These are phyloP conservation scores for Penicillium egyptiacum DNA, from an alignment of 495 filamentous ascomycete genomes.

Conservation along the genomic window DNA sequence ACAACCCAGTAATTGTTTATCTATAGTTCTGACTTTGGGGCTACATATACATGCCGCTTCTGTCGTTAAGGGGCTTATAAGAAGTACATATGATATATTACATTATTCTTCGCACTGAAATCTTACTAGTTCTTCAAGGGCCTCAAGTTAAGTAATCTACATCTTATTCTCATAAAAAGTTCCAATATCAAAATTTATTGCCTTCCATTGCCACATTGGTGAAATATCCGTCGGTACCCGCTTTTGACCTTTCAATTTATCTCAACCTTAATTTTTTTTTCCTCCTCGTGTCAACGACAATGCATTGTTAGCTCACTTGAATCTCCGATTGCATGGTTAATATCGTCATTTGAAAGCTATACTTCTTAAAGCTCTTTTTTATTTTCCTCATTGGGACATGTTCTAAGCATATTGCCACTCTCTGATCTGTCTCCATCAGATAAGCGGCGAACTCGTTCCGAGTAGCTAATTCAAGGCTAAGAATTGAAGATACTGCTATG, in stretches of 20 bases:
- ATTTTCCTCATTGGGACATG: background rate
- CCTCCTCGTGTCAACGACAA: conserved; percentile 19
- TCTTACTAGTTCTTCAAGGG: background rate
- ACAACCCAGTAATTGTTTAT: background rate
- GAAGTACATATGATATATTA: background rate
- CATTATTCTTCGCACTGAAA: background rate
- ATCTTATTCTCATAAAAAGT: background rate
- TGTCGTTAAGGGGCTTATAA: background rate
- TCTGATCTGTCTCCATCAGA: background rate
- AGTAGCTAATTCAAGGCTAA: background rate
- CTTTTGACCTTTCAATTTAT: conserved; percentile 24
- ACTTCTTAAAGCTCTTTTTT: background rate
- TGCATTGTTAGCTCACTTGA: conserved; percentile 17
- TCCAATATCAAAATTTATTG: background rate
- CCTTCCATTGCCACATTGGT: conserved; percentile 13
- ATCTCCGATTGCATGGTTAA: background rate
- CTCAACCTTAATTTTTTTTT: conserved; percentile 25
- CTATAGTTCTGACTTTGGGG: background rate
- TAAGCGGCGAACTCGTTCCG: conserved; percentile 2
- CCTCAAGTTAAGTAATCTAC: background rate
- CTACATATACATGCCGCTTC: background rate
- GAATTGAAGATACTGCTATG: background rate
- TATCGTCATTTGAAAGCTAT: background rate
- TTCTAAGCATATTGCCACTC: background rate
- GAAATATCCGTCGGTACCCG: conserved; percentile 32